These are phyloP conservation scores for Ceratocystiopsis sp. DNA, from an alignment of 2,329 filamentous ascomycete species.

Conservation along the genomic window DNA sequence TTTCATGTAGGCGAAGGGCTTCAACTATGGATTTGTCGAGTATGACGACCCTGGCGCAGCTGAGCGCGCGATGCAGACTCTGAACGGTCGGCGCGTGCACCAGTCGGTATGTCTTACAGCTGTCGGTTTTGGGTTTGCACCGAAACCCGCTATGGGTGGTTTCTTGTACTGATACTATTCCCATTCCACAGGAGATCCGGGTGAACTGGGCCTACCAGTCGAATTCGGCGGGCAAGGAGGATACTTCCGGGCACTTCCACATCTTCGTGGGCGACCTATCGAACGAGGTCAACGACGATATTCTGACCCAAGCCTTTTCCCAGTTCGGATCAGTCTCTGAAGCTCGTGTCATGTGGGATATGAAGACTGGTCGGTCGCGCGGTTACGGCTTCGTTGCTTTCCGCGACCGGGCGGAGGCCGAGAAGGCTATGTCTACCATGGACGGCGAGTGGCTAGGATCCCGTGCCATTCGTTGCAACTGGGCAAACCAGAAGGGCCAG, in stretches of 20 bases:
- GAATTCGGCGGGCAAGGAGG: conserved; percentile 85
- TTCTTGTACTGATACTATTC: neutral
- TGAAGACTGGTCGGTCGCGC: conserved; percentile 96
- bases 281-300: conserved; percentile 96
- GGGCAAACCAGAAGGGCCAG: conserved; percentile 99
- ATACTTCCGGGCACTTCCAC: conserved; percentile 96
- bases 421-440: conserved; percentile 94
- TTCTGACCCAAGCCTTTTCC: conserved; percentile 84
- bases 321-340: conserved; percentile 93
- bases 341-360: conserved; percentile 99
- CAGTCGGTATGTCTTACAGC: conserved; percentile 52
- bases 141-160: too few relatives aligned
- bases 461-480: conserved; percentile 96
- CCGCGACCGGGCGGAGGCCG: conserved; percentile 81
- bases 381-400: conserved; percentile 98
- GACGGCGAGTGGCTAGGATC: conserved; percentile 98
- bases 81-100: conserved; percentile 90
- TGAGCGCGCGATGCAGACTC: conserved; percentile 89
- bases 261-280: conserved; percentile 97
- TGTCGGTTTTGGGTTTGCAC: too few relatives aligned
- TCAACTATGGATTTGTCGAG: conserved; percentile 98
- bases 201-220: conserved; percentile 99
- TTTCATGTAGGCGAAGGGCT: conserved; percentile 60
- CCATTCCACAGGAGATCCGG: conserved; percentile 61
- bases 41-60: conserved; percentile 95